A percentile compares a stretch with the other conserved stretches of the same genome.
phyloP scores from a whole-genome alignment of 768 basidiomycete species.

The Suillus fuscotomentosus region DNA sequence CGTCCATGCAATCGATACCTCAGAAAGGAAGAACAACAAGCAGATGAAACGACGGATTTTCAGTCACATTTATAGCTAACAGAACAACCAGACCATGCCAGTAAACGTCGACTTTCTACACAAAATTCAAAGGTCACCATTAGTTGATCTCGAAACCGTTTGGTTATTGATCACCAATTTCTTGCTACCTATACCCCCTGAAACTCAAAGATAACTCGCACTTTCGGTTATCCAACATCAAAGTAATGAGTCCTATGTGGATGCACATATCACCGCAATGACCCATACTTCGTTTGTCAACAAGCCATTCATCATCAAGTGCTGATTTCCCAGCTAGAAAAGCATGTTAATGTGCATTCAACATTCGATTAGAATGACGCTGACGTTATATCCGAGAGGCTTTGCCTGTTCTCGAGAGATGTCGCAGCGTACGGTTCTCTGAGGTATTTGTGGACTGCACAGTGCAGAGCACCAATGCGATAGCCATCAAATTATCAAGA shows the following conservation, averaged over 20 bases:
- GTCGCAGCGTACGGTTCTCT: conserved; percentile 58
- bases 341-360: neutral
- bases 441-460: neutral
- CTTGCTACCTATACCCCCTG: conserved; percentile 6
- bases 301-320: conserved; percentile 90
- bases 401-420: conserved; percentile 64
- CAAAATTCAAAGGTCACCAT: conserved; percentile 8
- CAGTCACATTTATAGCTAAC: conserved; percentile 24
- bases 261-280: neutral
- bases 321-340: conserved; percentile 80
- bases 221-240: conserved; percentile 56
- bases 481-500: neutral
- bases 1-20: neutral
- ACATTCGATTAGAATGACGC: neutral
- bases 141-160: neutral
- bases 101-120: conserved; percentile 11
- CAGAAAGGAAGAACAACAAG: neutral
- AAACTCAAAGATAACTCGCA: conserved; percentile 10
- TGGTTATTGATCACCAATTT: neutral
- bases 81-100: conserved; percentile 17
- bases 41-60: neutral
- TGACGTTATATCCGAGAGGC: conserved; percentile 9
- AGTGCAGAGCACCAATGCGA: neutral
- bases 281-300: conserved; percentile 75
- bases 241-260: conserved; percentile 71